Base-by-base conservation (phyloP, 2,329 filamentous ascomycete species). In the Teratosphaeria zuluensis region DNA sequence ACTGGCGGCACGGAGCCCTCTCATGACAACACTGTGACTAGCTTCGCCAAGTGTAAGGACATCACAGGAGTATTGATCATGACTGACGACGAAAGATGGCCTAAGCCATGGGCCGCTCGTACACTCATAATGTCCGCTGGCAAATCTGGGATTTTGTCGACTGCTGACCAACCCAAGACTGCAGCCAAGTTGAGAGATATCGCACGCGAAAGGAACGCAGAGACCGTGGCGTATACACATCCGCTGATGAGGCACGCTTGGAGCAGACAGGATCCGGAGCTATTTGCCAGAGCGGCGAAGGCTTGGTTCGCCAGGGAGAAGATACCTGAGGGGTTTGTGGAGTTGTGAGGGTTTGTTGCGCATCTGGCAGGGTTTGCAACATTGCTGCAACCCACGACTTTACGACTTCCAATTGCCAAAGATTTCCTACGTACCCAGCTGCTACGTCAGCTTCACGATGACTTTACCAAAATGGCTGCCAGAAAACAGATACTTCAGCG, bases 381-480 rank as follows among this genome's bases (percentile, higher is more conserved):
- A 35, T 35, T 14, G 16, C 48, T 51, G 48, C 48, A 11, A 14
- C n/a, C 9, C 48, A 19, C 8, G n/a, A 28, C 48, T 8, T 28
- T 6, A 35, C 8, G 48, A 19, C 48, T 14, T 19, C 11, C n/a
- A 14, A 2, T 2, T 51, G 24, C 24, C 48, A 51, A 8, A 28
- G 8, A 33, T 11, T 31, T 11, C 35, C 11, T 5, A 42, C 4
- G 11, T 42, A 42, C 35, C n/a, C 35, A 42, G 35, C 35, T 12
- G n/a, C 12, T 16, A 42, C 35, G 64, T 61, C 28, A 71, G 59
- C 61, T 64, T 70, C n/a, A 71, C 63, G 42, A 70, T 64, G 7
- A 70, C 66, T 54, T 70, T 70, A 8, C 66, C 75, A 62, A 76
- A 76, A 61, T 77, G 75, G 1, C 67, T 68, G 6, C 72, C 72